These are phyloP conservation scores for Anisogramma anomala DNA, from an alignment of 2,329 filamentous ascomycete species.

Conservation along the genomic window DNA sequence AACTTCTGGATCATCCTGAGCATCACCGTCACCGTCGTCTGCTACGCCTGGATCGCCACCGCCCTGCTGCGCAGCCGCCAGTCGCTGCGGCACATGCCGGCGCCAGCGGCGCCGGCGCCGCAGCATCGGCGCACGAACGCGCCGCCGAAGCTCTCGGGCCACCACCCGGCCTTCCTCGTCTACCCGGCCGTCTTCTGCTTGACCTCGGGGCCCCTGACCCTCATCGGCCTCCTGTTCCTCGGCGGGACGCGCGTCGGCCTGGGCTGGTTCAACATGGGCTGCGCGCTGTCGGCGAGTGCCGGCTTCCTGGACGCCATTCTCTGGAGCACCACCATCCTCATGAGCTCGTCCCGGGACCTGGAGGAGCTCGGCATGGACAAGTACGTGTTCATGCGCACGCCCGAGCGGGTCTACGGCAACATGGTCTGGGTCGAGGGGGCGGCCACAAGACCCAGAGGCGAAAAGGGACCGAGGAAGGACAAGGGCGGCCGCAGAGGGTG, in stretches of 20 bases:
- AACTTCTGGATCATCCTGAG: conserved; percentile 49
- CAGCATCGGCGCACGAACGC: conserved; percentile 10
- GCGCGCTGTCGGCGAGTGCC: conserved; percentile 26
- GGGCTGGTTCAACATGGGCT: neutral
- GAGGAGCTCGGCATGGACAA: conserved; percentile 39
- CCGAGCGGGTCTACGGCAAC: conserved; percentile 29
- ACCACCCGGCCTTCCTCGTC: conserved; percentile 46
- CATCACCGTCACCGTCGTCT: conserved; percentile 25
- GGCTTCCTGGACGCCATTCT: conserved; percentile 44
- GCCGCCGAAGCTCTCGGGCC: conserved; percentile 21
- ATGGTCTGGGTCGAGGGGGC: conserved; percentile 25
- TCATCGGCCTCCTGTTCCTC: conserved; percentile 45
- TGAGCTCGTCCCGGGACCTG: conserved; percentile 25
- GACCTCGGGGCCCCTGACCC: conserved; percentile 55
- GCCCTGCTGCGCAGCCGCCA: conserved; percentile 22
- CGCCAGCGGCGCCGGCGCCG: conserved; percentile 12
- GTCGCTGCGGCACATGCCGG: conserved; percentile 16
- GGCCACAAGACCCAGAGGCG: neutral
- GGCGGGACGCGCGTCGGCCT: conserved; percentile 30
- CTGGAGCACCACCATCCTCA: conserved; percentile 42
- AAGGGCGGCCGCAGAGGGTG: conserved; percentile 6
- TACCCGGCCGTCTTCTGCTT: conserved; percentile 59
- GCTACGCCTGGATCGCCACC: conserved; percentile 31
- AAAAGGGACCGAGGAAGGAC: neutral
- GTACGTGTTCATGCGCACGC: conserved; percentile 37